Evolutionary conservation across 2,329 filamentous ascomycete species (phyloP), one percentile per base, ranked within the genome.

Genomic region (Penicillium sp.): DNA sequence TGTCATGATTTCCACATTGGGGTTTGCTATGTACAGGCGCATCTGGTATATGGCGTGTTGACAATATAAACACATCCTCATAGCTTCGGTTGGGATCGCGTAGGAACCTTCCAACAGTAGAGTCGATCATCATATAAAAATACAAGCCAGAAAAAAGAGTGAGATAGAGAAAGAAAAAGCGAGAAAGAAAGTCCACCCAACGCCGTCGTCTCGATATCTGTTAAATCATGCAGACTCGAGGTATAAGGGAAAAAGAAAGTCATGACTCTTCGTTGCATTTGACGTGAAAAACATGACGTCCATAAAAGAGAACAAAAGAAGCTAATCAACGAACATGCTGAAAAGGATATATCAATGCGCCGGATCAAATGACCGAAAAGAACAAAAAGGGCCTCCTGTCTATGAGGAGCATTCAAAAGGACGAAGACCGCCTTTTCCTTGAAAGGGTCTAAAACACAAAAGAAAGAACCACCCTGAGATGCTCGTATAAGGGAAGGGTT

Each of bases 201-300:
- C 50, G 50, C 50, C 50, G 22, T 53, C 35, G n/a, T 21, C 27
- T 49, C 26, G 49, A 19, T 31, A 46, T 45, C 42, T 35, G 22
- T 13, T 19, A 52, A n/a, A 44, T 45, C 21, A 16, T 11, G 13
- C 42, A 26, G 42, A 35, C 37, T 10, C 24, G 29, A 52, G 31
- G 21, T 31, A 42, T 45, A 42, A 56, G 42, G 52, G 54, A 58
- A 55, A 49, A 52, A 58, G 57, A 67, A 67, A 61, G 68, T 70
- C 72, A 73, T 74, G 67, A 72, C 64, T 71, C 65, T 73, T 72
- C 71, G 71, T 74, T 73, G 69, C 67, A 73, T 71, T 56, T 73
- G 65, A 66, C 67, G 71, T 71, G 67, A 62, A 64, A 56, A 56
- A 69, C 67, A 69, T 72, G 63, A 69, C 53, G 27, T 42, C 47